Evolutionary conservation across 495 filamentous ascomycete genomes (phyloP), one percentile per base, ranked within the genome.

Genomic region (Copromyces sp.): DNA sequence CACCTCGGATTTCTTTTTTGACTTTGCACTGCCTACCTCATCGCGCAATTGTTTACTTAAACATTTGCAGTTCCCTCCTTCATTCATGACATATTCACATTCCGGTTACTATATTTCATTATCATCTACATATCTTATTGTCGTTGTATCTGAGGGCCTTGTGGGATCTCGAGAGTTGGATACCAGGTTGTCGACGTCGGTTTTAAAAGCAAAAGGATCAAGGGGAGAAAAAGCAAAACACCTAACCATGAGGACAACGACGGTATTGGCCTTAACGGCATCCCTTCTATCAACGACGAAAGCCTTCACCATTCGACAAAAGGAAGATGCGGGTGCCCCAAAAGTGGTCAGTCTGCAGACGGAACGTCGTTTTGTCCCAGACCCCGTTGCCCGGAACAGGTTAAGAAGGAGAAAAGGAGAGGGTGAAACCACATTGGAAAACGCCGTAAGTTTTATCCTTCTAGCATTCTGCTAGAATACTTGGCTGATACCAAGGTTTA

Each of bases 331-430:
- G 2, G 75, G 20, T 12, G 29, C 75, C 12, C 82, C 83, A 9
- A 83, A 81, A 59, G 84, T 88, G 29, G 76, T 89, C n/a, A 81
- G 78, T 65, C 76, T 89, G 72, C 78, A 83, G 1, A 83, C 86
- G 11, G 72, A 86, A 73, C 81, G 86, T 74, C 82, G 76, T 72
- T 59, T 74, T 1, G 75, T 83, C 41, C 53, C 77, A 65, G 80
- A 86, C 72, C 86, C 84, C 17, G 39, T 82, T 39, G 73, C 71
- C 42, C 78, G 83, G 59, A 84, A 87, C 74, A 80, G 79, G 72
- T 75, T 87, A 76, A 79, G 85, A 74, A 83, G 81, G 72, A 83
- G 86, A 77, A 76, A 75, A 35, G 74, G 79, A 39, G 69, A 85
- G 35, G 35, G 35, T 39, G 77, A 82, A 78, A 82, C 78, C 69